phyloP scores from a whole-genome alignment of 2,329 filamentous ascomycete species.

The Talaromyces funiculosus region DNA sequence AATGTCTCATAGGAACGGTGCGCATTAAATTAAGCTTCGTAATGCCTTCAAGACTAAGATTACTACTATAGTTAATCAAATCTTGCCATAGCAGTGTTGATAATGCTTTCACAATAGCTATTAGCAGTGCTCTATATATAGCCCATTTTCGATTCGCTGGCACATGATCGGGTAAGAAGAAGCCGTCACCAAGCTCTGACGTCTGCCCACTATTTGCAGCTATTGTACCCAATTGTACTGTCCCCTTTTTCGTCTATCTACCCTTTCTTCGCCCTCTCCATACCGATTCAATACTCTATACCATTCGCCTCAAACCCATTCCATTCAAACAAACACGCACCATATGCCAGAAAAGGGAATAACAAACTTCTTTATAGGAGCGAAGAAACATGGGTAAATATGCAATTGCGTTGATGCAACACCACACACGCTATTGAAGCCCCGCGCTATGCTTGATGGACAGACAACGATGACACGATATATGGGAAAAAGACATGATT shows the following conservation, averaged over 20 bases:
- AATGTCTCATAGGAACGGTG: no score
- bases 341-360: not conserved
- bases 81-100: no score
- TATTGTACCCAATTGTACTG: not conserved
- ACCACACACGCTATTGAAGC: not conserved
- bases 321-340: not conserved
- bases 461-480: not conserved
- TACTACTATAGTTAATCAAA: no score
- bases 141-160: no score
- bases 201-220: no score
- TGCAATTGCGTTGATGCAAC: not conserved
- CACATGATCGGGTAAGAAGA: no score
- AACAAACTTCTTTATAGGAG: not conserved
- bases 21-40: no score
- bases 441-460: constrained; percentile 7
- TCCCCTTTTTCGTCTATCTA: not conserved
- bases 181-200: no score
- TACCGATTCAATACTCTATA: not conserved
- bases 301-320: not conserved
- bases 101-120: no score
- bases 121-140: no score
- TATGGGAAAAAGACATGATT: not conserved
- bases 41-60: no score
- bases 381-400: not conserved
- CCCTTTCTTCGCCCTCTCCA: not conserved